Evolutionary conservation across 192 early-diverging fungal genomes (phyloP).

Genomic region (Coemansia sp.): DNA sequence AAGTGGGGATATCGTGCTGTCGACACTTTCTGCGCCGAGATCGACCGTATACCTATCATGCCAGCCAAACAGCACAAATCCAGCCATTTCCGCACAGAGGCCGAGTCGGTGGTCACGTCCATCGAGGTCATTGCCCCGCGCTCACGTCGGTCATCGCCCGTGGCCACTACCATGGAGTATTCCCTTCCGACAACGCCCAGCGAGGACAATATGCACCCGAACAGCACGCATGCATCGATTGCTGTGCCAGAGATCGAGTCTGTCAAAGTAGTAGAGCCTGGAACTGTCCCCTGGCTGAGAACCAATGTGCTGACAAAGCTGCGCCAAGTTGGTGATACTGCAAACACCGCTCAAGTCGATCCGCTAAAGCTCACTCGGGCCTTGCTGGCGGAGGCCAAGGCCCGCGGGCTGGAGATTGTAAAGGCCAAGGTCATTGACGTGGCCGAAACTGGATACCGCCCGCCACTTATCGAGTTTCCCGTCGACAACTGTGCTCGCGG

Average conservation of each 20-base stretch:
- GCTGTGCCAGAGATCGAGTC: constrained; percentile 35
- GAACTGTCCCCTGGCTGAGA: constrained; percentile 49
- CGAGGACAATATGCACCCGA: constrained; percentile 27
- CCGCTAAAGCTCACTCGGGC: constrained; percentile 49
- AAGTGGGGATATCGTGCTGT: constrained; percentile 49
- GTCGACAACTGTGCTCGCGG: constrained; percentile 19
- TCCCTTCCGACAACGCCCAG: constrained; percentile 12
- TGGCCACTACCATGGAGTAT: constrained; percentile 22
- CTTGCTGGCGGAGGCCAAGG: constrained; percentile 45
- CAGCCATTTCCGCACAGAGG: constrained; percentile 32
- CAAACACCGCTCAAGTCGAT: constrained; percentile 49
- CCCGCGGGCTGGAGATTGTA: constrained; percentile 30
- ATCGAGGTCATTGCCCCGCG: constrained; percentile 52
- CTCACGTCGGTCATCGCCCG: constrained; percentile 13
- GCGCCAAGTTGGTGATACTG: constrained; percentile 40
- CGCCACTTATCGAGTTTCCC: constrained; percentile 41
- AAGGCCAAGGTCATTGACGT: constrained; percentile 51
- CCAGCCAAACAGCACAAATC: constrained; percentile 52
- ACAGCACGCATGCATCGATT: constrained; percentile 47
- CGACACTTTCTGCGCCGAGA: constrained; percentile 50
- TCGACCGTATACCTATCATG: constrained; percentile 48
- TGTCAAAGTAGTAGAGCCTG: constrained; percentile 37
- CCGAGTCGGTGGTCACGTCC: constrained; percentile 44
- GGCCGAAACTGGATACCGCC: constrained; percentile 42
- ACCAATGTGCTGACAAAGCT: constrained; percentile 38